These are phyloP conservation scores for Ulmus americana DNA, from an alignment of 331 rosid species.

Conservation along the genomic window DNA sequence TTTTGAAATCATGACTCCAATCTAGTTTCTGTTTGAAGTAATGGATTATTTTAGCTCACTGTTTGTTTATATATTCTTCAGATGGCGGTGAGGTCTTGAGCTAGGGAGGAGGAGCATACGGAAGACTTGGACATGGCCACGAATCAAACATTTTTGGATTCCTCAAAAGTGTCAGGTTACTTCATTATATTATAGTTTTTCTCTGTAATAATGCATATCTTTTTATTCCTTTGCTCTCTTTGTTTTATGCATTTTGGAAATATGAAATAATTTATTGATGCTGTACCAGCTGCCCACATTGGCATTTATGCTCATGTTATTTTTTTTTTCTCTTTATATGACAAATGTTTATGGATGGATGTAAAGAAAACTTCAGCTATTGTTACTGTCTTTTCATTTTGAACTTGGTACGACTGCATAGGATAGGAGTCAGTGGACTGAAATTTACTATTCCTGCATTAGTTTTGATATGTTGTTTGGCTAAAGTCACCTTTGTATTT, in stretches of 20 bases:
- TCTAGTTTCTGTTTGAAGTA: neutral
- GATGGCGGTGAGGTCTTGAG: constrained; percentile 81
- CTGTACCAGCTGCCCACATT: neutral
- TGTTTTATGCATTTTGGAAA: neutral
- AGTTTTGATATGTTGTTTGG: too few species aligned
- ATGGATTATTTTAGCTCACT: neutral
- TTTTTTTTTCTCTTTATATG: too few species aligned
- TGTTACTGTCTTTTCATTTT: too few species aligned
- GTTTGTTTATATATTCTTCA: constrained; percentile 26
- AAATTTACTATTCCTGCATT: too few species aligned
- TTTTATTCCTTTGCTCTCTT: neutral
- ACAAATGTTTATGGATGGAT: too few species aligned
- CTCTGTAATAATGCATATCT: neutral
- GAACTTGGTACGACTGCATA: too few species aligned
- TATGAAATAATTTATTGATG: too few species aligned
- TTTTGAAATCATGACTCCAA: neutral
- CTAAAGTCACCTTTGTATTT: too few species aligned
- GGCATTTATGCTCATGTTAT: too few species aligned
- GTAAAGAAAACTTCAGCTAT: too few species aligned
- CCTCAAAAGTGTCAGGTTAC: constrained; percentile 59
- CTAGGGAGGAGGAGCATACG: constrained; percentile 86
- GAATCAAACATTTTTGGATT: constrained; percentile 61
- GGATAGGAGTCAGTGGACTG: too few species aligned
- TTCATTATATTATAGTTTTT: neutral
- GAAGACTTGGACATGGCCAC: constrained; percentile 86